Evolutionary conservation across 2,329 filamentous ascomycete genomes (phyloP).

Genomic region (Phaeomoniella chlamydospora): DNA sequence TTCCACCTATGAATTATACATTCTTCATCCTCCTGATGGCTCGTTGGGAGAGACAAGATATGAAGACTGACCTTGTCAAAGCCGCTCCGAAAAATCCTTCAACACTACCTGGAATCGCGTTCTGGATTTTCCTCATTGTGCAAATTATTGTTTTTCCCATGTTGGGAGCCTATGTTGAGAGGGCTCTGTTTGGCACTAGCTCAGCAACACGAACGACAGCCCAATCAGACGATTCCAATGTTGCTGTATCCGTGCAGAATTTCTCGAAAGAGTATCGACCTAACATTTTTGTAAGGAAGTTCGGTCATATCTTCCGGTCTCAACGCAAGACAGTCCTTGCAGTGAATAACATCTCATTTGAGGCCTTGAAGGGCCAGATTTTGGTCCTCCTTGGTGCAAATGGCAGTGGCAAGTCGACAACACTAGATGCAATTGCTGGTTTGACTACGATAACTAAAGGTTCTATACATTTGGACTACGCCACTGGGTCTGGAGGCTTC

Average conservation of each 20-base stretch:
- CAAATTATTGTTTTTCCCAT: slow-evolving; percentile 69
- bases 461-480: slow-evolving; percentile 63
- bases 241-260: slow-evolving; percentile 53
- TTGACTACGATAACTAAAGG: slow-evolving; percentile 64
- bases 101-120: slow-evolving; percentile 54
- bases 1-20: slow-evolving; percentile 78
- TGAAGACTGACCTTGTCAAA: slow-evolving; percentile 45
- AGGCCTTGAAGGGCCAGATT: slow-evolving; percentile 65
- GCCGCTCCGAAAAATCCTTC: slow-evolving; percentile 52
- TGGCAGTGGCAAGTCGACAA: slow-evolving; percentile 81
- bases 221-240: slow-evolving; percentile 16
- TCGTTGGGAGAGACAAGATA: slow-evolving; percentile 53
- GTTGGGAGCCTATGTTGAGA: slow-evolving; percentile 60
- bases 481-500: slow-evolving; percentile 61
- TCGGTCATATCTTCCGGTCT: slow-evolving; percentile 32
- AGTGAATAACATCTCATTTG: slow-evolving; percentile 58
- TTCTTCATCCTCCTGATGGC: slow-evolving; percentile 66
- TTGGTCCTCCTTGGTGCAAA: slow-evolving; percentile 79
- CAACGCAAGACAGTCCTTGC: slow-evolving; percentile 57
- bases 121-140: slow-evolving; percentile 64
- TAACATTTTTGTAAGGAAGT: slow-evolving; percentile 38
- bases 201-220: slow-evolving; percentile 39
- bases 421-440: slow-evolving; percentile 74
- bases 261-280: slow-evolving; percentile 72
- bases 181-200: slow-evolving; percentile 59